Evolutionary conservation across 306 rosid species (phyloP).

Genomic region (Vachellia pachyceras): DNA sequence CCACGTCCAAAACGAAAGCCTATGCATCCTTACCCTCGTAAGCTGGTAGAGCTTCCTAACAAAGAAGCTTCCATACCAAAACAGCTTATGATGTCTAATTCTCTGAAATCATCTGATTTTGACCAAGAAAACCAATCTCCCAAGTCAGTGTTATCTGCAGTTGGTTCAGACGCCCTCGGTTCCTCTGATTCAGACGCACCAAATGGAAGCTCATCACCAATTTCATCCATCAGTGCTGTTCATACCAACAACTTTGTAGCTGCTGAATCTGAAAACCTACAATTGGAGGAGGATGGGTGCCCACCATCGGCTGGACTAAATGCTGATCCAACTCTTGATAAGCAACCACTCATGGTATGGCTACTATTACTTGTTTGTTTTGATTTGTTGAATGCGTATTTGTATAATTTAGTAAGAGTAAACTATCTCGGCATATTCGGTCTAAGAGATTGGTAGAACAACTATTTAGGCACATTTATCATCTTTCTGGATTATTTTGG

Average conservation of each 20-base stretch:
- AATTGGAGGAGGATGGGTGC: conserved; percentile 47
- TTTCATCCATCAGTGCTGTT: conserved; percentile 54
- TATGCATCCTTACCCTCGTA: conserved; percentile 87
- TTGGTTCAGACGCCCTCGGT: conserved; percentile 56
- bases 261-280: conserved; percentile 46
- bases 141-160: conserved; percentile 58
- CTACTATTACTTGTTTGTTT: conserved; percentile 15
- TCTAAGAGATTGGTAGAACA: no score
- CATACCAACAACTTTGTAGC: conserved; percentile 29
- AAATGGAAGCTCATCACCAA: no score
- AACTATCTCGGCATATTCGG: neutral
- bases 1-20: conserved; percentile 89
- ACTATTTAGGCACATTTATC: no score
- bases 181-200: no score
- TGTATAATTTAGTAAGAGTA: neutral
- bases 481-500: neutral
- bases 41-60: conserved; percentile 47
- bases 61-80: conserved; percentile 42
- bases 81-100: conserved; percentile 49
- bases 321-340: conserved; percentile 34
- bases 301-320: conserved; percentile 37
- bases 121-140: no score
- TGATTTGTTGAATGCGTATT: no score
- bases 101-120: conserved; percentile 53
- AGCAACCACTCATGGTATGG: conserved; percentile 53